Conservation (phyloP, 179 eudicot genomes). For the Gypsophila paniculata region DNA sequence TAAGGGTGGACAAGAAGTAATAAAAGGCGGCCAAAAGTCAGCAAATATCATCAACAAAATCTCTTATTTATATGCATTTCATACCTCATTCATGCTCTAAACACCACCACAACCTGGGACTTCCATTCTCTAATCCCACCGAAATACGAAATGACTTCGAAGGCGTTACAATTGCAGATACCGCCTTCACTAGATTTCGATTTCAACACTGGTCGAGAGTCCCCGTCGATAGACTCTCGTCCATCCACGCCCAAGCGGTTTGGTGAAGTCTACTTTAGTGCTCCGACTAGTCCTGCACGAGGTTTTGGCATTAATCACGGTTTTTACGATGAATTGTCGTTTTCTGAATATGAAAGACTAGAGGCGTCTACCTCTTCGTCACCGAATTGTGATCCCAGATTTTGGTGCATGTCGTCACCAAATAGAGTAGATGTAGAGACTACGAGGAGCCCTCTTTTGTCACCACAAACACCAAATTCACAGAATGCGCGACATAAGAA, state of each 20-base stretch:
- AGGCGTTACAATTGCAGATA: slow-evolving; percentile 20
- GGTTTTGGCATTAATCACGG: slow-evolving; percentile 21
- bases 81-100: slow-evolving; percentile 1
- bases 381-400: background rate
- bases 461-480: slow-evolving; percentile 23
- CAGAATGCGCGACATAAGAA: slow-evolving; percentile 16
- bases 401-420: slow-evolving; percentile 1
- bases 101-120: background rate
- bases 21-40: slow-evolving; percentile 19
- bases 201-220: slow-evolving; percentile 35
- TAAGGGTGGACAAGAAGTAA: slow-evolving; percentile 12
- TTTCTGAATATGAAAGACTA: background rate
- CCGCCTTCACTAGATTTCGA: slow-evolving; percentile 37
- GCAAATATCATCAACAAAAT: background rate
- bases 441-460: slow-evolving; percentile 20
- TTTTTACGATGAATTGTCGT: slow-evolving; percentile 26
- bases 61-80: slow-evolving; percentile 4
- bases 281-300: slow-evolving; percentile 43
- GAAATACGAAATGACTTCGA: background rate
- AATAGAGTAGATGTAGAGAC: slow-evolving; percentile 4
- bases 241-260: slow-evolving; percentile 44
- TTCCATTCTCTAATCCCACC: background rate
- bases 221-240: slow-evolving; percentile 27
- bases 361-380: background rate
- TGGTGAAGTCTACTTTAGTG: slow-evolving; percentile 36